Base-by-base conservation (phyloP, 163 green algal genomes). In the Chloromonas sp. region DNA sequence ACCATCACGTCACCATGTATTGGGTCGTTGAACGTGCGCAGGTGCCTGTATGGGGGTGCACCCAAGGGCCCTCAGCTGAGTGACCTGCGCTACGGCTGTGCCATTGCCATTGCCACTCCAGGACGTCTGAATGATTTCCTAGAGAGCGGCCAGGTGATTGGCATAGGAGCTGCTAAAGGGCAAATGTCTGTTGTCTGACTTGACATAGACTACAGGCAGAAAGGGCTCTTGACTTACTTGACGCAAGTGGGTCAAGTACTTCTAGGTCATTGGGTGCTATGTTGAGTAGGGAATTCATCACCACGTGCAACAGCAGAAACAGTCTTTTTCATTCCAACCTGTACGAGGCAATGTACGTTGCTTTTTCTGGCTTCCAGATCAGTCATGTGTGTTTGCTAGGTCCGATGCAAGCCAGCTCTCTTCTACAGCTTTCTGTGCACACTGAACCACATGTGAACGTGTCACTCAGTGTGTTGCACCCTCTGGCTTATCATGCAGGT, bases 1-100 rank as follows among this genome's bases (percentile, higher is more conserved):
- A 74, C 71, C 14, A 79, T 14, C 71, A 36, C 14, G 13, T 36
- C 71, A 5, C 36, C 78, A 36, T 36, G 36, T 76, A 11, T 11
- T 76, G 5, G 5, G 66, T n/a, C 11, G 66, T 76, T n/a, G 8
- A n/a, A 59, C 79, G 36, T 36, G 36, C 36, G 36, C 36, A 84
- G 82, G 8, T 84, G 82, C 70, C 14, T 99, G 76, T 99, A 99
- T 87, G 97, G 97, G 81, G 97, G 97, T 81, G 97, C 97, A 36
- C 95, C 97, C 76, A 99, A 98, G 91, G 94, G 95, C 0, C 94
- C 96, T 0, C 97, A 99, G 89, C 90, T 98, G 79, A 87, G 93
- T 59, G 96, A 98, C 82, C 81, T 95, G 0, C 85, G 88, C 76
- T 78, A 88, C 15, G 94, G 93, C 2, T 90, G 92, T 13, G 89